Base-by-base conservation (phyloP, 805 yeast species). In the Starmerella sp. region DNA sequence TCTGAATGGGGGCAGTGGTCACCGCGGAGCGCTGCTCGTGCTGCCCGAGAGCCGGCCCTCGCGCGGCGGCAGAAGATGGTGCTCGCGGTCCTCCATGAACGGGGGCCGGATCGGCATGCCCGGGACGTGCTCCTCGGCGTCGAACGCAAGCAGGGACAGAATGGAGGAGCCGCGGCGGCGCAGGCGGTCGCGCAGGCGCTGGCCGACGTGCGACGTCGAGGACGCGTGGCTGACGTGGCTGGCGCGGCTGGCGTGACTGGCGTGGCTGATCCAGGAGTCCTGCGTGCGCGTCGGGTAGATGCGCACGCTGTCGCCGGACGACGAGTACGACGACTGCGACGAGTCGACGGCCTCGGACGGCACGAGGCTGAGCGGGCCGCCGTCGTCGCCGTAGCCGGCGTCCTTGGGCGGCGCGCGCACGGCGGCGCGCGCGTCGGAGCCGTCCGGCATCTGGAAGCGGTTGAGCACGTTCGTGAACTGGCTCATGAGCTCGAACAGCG, bases 401-500 rank as follows among this genome's bases (percentile, higher is more conserved):
- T 39, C 43, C 6, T 39, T 29, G 7, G 8, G 41, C 15, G 41
- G 17, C 10, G 28, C 6, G 6, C 10, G 32, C 15, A 6, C 14
- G 28, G 17, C 10, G 35, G 4, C 14, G 22, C 42, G 35, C 28
- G 43, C 29, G 53, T 48, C 31, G 28, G 37, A 28, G 14, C 10
- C 17, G 3, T 41, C 56, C 9, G 45, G 37, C 41, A 32, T 47
- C 49, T 32, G 63, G 17, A 51, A 54, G 45, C 42, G 59, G 53
- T 42, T 42, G 30, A 53, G 30, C 14, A 66, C 36, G 30, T 42
- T 42, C 15, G 59, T 48, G 30, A 62, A 56, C n/a, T 57, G 42
- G 45, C 73, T 73, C 73, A 88, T 77, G 63, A 86, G 81, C 43
- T 72, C 75, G 32, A 78, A 67, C 63, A 89, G 80, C 42, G 83